Evolutionary conservation across 2,329 filamentous ascomycete species (phyloP), one percentile per base, ranked within the genome.

Genomic region (Cephalotrichum gorgonifer): DNA sequence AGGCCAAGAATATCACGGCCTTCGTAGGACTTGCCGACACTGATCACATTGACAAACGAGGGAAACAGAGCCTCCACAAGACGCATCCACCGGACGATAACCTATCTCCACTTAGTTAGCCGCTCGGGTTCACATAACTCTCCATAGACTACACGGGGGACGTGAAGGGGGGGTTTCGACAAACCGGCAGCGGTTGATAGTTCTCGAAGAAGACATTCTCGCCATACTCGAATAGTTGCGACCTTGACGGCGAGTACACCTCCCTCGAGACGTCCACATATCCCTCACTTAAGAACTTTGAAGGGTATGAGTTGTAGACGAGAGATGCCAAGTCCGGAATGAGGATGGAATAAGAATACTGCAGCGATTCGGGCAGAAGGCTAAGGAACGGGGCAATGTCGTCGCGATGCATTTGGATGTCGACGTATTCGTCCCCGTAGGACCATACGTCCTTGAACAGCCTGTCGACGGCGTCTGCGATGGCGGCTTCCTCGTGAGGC

Each of bases 361-460:
- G 82, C 26, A 97, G 73, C 6, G 86, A 85, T 11, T 71, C 59
- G 9, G 93, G 91, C 6, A 98, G 75, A 25, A 95, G 75, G 26
- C 81, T 82, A 23, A 95, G 75, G 27, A 97, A 72, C 15, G 86
- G 81, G n/a, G 81, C 76, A 11, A 95, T 79, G 55, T 88, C 81
- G 56, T 88, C 80, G 60, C 85, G 81, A 48, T 83, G 78, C 45
- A 97, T 66, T 39, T 88, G 77, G 48, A 97, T 83, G 62, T 98
- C 93, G 25, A 93, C 86, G 72, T 85, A 93, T 52, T 87, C 78
- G 17, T 81, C 73, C 6, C 83, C 86, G 56, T 86, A 88, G 22
- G 87, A 84, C 93, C 93, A 98, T 2, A 97, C 78, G 61, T 98
- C 93, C 39, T 97, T 72, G 57, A 93, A 85, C 23, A 96, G 75